phyloP scores from a whole-genome alignment of 108 stramenopile species.

The Cyclostephanos invisitatus region DNA sequence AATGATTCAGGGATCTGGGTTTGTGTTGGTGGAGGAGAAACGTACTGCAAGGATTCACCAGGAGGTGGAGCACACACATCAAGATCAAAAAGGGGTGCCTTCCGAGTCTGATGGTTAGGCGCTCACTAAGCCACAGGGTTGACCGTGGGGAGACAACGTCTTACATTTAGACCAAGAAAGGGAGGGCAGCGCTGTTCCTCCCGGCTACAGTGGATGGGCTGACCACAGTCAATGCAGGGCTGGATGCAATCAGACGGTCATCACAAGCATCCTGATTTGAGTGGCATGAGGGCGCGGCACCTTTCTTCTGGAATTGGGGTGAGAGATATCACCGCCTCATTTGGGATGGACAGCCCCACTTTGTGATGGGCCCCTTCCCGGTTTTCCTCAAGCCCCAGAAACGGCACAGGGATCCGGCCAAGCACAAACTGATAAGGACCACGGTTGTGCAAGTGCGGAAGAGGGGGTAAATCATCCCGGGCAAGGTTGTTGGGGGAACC shows the following conservation, averaged over 20 bases:
- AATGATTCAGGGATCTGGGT: background rate
- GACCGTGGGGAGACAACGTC: no score
- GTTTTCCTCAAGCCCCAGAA: background rate
- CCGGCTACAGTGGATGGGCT: background rate
- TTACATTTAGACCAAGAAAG: background rate
- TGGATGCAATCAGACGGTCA: background rate
- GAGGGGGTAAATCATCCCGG: conserved; percentile 11
- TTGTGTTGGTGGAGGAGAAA: background rate
- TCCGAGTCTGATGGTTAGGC: background rate
- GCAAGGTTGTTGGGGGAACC: conserved; percentile 6
- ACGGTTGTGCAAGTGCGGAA: conserved; percentile 24
- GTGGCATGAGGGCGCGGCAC: conserved; percentile 42
- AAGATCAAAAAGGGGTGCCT: background rate
- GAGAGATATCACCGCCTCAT: background rate
- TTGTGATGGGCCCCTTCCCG: background rate
- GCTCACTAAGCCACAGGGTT: no score
- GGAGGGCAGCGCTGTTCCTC: background rate
- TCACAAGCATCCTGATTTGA: conserved; percentile 33
- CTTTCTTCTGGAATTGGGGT: conserved; percentile 52
- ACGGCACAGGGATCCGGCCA: conserved; percentile 1
- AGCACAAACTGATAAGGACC: background rate
- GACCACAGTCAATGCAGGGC: no score
- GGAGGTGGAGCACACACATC: background rate
- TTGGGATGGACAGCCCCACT: conserved; percentile 32
- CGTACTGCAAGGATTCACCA: background rate